phyloP scores from a whole-genome alignment of 352 stramenopile genomes.

The Globisporangium spiculum region DNA sequence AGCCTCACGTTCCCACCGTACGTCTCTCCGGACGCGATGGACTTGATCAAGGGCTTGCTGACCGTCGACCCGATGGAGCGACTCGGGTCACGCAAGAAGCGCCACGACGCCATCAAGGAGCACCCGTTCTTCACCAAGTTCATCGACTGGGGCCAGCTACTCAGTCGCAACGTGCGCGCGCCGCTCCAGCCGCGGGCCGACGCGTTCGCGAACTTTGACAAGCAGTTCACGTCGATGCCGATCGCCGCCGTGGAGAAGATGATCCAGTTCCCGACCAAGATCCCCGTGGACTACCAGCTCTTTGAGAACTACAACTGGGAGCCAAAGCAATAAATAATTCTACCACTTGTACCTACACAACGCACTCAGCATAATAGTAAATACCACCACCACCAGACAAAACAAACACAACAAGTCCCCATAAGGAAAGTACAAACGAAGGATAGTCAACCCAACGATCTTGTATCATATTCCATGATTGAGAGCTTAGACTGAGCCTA shows the following conservation, averaged over 20 bases:
- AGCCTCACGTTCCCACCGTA: conserved; percentile 48
- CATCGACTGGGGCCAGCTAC: conserved; percentile 56
- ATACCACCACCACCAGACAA: background rate
- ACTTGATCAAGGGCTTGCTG: conserved; percentile 55
- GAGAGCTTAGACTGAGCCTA: background rate
- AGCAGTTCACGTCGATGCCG: conserved; percentile 83
- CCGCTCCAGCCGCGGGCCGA: conserved; percentile 66
- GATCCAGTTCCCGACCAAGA: conserved; percentile 71
- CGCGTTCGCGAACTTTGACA: conserved; percentile 84
- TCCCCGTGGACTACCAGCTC: conserved; percentile 78
- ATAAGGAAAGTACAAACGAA: background rate
- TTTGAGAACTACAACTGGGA: conserved; percentile 89
- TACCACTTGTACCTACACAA: background rate
- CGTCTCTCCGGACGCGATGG: conserved; percentile 41
- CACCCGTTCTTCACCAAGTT: conserved; percentile 72
- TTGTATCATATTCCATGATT: background rate
- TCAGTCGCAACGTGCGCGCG: conserved; percentile 41
- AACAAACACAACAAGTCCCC: background rate
- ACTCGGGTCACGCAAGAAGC: conserved; percentile 42
- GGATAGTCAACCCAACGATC: background rate
- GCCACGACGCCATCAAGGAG: conserved; percentile 48
- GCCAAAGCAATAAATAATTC: conserved; percentile 23
- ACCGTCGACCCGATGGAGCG: conserved; percentile 50
- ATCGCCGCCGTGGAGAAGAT: conserved; percentile 69
- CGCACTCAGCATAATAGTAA: background rate